Evolutionary conservation across 257 asterid species (phyloP).

Genomic region (Jacaranda copaia): DNA sequence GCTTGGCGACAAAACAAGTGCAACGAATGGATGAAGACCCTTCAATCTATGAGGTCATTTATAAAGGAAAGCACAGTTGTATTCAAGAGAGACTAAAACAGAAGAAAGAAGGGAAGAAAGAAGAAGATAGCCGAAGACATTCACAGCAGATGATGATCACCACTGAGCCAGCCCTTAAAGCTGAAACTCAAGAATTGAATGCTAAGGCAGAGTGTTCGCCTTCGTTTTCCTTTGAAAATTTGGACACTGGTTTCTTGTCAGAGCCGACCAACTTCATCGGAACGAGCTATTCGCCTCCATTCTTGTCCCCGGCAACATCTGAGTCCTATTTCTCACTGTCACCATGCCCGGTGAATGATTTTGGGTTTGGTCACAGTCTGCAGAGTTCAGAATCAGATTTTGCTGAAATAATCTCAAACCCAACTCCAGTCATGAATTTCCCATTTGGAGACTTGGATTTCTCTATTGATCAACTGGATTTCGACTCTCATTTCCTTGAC

Average conservation of each 20-base stretch:
- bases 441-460: constrained; percentile 50
- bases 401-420: constrained; percentile 58
- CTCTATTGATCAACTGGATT: constrained; percentile 44
- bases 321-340: constrained; percentile 55
- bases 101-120: constrained; percentile 35
- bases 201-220: constrained; percentile 38
- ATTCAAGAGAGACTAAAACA: constrained; percentile 44
- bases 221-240: constrained; percentile 52
- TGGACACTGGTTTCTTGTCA: constrained; percentile 38
- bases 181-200: constrained; percentile 37
- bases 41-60: constrained; percentile 58
- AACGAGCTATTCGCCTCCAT: constrained; percentile 42
- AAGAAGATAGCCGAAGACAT: constrained; percentile 28
- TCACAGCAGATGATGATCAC: constrained; percentile 16
- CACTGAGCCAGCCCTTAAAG: constrained; percentile 35
- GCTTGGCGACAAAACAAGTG: constrained; percentile 83
- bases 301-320: constrained; percentile 53
- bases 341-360: constrained; percentile 42
- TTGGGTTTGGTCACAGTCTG: constrained; percentile 39
- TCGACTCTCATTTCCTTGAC: constrained; percentile 50
- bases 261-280: constrained; percentile 21
- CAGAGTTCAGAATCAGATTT: constrained; percentile 51
- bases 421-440: constrained; percentile 49
- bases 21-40: constrained; percentile 69
- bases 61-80: constrained; percentile 75